phyloP scores from a whole-genome alignment of 331 rosid species.

The Ulmus americana region DNA sequence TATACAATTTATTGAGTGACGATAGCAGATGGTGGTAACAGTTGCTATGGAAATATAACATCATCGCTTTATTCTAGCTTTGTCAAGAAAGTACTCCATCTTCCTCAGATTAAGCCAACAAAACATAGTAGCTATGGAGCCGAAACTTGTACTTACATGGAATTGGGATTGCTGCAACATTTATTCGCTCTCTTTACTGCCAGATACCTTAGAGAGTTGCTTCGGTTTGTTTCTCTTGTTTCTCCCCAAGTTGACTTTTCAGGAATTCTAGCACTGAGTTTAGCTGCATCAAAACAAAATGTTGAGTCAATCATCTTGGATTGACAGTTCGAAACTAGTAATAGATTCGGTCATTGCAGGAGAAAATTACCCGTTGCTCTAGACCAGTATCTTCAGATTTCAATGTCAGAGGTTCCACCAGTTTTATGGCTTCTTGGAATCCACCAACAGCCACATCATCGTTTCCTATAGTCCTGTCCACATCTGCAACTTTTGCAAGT shows the following conservation, averaged over 20 bases:
- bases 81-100: neutral
- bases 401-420: slow-evolving; percentile 59
- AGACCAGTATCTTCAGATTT: slow-evolving; percentile 55
- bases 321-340: slow-evolving; percentile 2
- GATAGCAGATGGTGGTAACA: neutral
- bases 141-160: too few species aligned
- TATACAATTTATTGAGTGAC: neutral
- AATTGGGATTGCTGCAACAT: neutral
- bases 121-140: slow-evolving; percentile 6
- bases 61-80: neutral
- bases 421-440: slow-evolving; percentile 74
- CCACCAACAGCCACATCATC: slow-evolving; percentile 64
- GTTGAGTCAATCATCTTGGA: slow-evolving; percentile 6
- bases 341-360: slow-evolving; percentile 1
- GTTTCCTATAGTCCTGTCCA: slow-evolving; percentile 70
- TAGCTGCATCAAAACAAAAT: slow-evolving; percentile 41
- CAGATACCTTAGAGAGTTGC: slow-evolving; percentile 22
- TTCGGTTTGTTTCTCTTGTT: slow-evolving; percentile 47
- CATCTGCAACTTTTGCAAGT: slow-evolving; percentile 91
- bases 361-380: slow-evolving; percentile 56
- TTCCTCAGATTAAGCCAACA: slow-evolving; percentile 2
- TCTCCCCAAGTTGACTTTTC: slow-evolving; percentile 51
- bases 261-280: slow-evolving; percentile 74
- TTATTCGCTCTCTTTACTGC: slow-evolving; percentile 21
- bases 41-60: neutral